phyloP scores from a whole-genome alignment of 2,329 filamentous ascomycete species.

The Ophiostoma sp. region DNA sequence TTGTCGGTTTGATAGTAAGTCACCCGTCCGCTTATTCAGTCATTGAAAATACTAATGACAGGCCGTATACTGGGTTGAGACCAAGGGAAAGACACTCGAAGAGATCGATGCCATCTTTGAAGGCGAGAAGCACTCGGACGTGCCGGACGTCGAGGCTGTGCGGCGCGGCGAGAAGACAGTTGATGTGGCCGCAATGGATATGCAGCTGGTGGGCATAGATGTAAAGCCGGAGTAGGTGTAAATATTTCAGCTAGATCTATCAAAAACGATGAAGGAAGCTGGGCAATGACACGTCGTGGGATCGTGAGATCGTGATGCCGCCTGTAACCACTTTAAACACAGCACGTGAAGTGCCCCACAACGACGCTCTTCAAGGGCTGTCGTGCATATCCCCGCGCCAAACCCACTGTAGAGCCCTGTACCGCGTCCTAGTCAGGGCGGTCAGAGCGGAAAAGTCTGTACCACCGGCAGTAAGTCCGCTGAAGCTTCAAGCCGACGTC shows the following conservation, averaged over 20 bases:
- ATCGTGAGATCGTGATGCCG: background rate
- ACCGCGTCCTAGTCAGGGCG: background rate
- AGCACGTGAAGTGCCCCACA: background rate
- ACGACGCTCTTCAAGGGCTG: background rate
- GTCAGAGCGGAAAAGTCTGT: conserved; percentile 5
- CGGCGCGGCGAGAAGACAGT: conserved; percentile 27
- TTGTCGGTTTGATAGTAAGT: conserved; percentile 37
- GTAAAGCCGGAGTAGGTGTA: background rate
- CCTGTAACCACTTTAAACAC: background rate
- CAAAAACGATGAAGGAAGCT: background rate
- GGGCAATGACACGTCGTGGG: background rate
- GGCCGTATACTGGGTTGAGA: conserved; percentile 37
- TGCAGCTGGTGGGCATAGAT: no score
- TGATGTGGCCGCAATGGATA: conserved; percentile 26
- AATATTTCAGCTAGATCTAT: background rate
- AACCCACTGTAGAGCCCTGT: background rate
- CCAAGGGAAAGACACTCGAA: conserved; percentile 36
- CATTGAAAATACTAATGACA: conserved; percentile 20
- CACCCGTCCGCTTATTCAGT: background rate
- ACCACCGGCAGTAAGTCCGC: background rate
- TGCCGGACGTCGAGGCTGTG: conserved; percentile 30
- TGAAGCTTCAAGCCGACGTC: background rate
- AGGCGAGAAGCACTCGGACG: conserved; percentile 32
- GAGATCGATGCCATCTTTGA: conserved; percentile 38
- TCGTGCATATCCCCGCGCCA: background rate